Percentiles rank a stretch among this genome's conserved stretches.
These are phyloP conservation scores for Suillus subalutaceus DNA, from an alignment of 768 basidiomycete genomes.

Conservation along the genomic window DNA sequence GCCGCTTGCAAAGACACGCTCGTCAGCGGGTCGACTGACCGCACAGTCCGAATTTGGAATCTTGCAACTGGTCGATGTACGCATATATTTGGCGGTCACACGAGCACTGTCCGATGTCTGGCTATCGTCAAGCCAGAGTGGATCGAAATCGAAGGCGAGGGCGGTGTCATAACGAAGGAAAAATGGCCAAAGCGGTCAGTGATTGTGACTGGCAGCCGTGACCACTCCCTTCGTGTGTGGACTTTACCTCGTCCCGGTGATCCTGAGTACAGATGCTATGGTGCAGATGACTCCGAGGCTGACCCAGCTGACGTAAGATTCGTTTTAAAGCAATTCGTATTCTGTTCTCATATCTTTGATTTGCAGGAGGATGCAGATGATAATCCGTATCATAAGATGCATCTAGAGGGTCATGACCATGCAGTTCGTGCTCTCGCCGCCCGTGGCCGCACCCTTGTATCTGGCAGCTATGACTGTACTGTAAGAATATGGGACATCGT, in stretches of 20 bases:
- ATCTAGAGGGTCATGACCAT: slow-evolving; percentile 87
- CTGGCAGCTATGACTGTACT: slow-evolving; percentile 94
- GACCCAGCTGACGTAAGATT: slow-evolving; percentile 54
- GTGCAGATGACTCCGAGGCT: slow-evolving; percentile 60
- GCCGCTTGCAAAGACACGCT: slow-evolving; percentile 85
- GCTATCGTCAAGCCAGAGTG: slow-evolving; percentile 94
- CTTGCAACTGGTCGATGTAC: slow-evolving; percentile 78
- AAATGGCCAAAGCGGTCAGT: slow-evolving; percentile 73
- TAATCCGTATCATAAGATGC: slow-evolving; percentile 89
- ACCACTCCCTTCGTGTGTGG: slow-evolving; percentile 70
- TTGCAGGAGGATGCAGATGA: slow-evolving; percentile 63
- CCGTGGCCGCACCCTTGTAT: slow-evolving; percentile 85
- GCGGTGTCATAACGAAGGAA: slow-evolving; percentile 64
- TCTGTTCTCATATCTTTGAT: slow-evolving; percentile 15
- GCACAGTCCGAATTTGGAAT: slow-evolving; percentile 93
- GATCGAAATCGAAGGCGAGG: slow-evolving; percentile 72
- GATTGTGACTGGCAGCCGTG: slow-evolving; percentile 75
- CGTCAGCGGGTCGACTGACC: slow-evolving; percentile 92
- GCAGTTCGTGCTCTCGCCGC: slow-evolving; percentile 94
- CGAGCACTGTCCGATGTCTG: slow-evolving; percentile 93
- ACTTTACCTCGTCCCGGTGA: slow-evolving; percentile 68
- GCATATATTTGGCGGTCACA: slow-evolving; percentile 95
- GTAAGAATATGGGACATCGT: slow-evolving; percentile 96
- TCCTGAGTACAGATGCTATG: slow-evolving; percentile 71
- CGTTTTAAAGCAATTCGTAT: background rate